A percentile compares a stretch with the other conserved stretches of the same genome.
Conservation (phyloP, 139 green algal genomes). For the Chlamydomonas schloesseri region DNA sequence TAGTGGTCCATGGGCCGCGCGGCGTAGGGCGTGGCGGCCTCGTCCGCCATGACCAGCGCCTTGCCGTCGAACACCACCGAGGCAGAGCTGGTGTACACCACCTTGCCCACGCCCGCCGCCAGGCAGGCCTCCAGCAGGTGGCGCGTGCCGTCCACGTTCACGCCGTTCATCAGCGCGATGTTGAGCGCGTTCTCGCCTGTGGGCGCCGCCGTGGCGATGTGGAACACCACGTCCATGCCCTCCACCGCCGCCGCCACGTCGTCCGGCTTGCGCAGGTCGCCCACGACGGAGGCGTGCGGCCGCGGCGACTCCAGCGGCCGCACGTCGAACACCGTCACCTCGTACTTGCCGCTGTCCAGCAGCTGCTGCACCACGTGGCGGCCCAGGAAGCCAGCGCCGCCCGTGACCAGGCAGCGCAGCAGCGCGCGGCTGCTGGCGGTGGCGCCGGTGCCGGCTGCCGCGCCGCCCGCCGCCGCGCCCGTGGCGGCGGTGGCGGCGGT, state of each 20-base stretch:
- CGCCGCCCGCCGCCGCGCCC: not conserved
- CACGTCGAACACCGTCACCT: constrained; percentile 87
- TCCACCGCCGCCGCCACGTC: constrained; percentile 59
- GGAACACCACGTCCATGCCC: constrained; percentile 87
- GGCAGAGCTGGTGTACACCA: constrained; percentile 87
- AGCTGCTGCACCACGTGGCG: constrained; percentile 84
- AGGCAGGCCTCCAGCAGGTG: constrained; percentile 86
- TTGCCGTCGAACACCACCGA: constrained; percentile 92
- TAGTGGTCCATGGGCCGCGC: constrained; percentile 87
- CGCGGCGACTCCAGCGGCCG: constrained; percentile 47
- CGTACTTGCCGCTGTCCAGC: constrained; percentile 68
- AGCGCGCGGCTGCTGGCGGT: not conserved
- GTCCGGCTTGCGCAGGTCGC: constrained; percentile 72
- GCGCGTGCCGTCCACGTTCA: constrained; percentile 89
- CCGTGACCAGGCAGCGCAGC: constrained; percentile 73
- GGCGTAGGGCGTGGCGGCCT: constrained; percentile 77
- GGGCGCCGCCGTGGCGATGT: constrained; percentile 86
- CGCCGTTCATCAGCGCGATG: constrained; percentile 83
- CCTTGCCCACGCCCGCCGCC: constrained; percentile 52
- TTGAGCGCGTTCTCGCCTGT: constrained; percentile 81
- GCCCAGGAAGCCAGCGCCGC: constrained; percentile 89
- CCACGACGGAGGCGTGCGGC: constrained; percentile 27
- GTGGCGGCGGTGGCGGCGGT: not conserved
- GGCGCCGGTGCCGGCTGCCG: not conserved
- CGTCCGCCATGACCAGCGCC: constrained; percentile 74